phyloP scores from a whole-genome alignment of 805 yeast species.

The Phaffomyces opuntiae region DNA sequence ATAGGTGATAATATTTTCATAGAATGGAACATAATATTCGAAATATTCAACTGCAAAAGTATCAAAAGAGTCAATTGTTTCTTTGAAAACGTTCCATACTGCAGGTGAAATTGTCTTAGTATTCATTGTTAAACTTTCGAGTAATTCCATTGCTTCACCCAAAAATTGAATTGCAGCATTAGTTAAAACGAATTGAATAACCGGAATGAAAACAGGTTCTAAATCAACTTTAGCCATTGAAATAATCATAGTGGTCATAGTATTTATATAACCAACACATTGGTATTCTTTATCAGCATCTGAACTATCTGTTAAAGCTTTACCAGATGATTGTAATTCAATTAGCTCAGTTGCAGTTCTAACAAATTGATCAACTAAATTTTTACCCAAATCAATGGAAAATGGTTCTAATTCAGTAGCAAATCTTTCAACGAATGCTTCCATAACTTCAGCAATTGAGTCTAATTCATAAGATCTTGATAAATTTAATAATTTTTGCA shows the following conservation, averaged over 20 bases:
- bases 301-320: slow-evolving; percentile 13
- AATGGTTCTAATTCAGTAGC: slow-evolving; percentile 86
- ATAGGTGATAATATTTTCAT: slow-evolving; percentile 44
- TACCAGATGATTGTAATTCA: slow-evolving; percentile 27
- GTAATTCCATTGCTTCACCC: slow-evolving; percentile 56
- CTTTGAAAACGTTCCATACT: slow-evolving; percentile 46
- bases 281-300: slow-evolving; percentile 61
- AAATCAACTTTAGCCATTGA: slow-evolving; percentile 55
- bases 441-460: slow-evolving; percentile 84
- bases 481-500: slow-evolving; percentile 70
- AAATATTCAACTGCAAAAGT: slow-evolving; percentile 55
- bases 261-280: slow-evolving; percentile 59
- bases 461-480: slow-evolving; percentile 83
- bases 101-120: slow-evolving; percentile 41
- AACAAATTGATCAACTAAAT: slow-evolving; percentile 56
- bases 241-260: slow-evolving; percentile 66
- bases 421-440: slow-evolving; percentile 85
- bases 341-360: slow-evolving; percentile 48
- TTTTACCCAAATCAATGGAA: slow-evolving; percentile 57
- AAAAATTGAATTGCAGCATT: slow-evolving; percentile 56
- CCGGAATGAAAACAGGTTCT: slow-evolving; percentile 49
- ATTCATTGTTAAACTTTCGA: slow-evolving; percentile 47
- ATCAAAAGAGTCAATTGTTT: slow-evolving; percentile 46
- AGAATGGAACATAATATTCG: slow-evolving; percentile 48
- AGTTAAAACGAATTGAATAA: slow-evolving; percentile 49